phyloP scores from a whole-genome alignment of 805 yeast genomes.

The Lipomyces starkeyi region DNA sequence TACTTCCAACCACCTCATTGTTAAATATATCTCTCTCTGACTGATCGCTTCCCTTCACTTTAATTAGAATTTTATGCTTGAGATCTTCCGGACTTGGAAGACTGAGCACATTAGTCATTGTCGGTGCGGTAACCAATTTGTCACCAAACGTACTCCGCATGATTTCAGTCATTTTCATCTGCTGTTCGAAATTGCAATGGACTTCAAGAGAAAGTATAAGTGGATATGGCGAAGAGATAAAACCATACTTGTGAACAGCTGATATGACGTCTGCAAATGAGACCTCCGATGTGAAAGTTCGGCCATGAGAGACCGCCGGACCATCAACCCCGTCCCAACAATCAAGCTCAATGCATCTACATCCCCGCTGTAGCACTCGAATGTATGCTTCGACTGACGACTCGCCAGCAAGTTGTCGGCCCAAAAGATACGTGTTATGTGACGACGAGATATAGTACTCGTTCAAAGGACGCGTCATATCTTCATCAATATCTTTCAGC shows the following conservation, averaged over 20 bases:
- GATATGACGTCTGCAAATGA: slow-evolving; percentile 70
- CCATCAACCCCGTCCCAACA: slow-evolving; percentile 78
- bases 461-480: slow-evolving; percentile 69
- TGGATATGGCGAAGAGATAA: slow-evolving; percentile 86
- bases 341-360: slow-evolving; percentile 93
- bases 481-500: slow-evolving; percentile 43
- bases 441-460: slow-evolving; percentile 92
- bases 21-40: slow-evolving; percentile 26
- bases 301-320: slow-evolving; percentile 91
- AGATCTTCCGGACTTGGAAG: slow-evolving; percentile 79
- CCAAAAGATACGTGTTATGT: slow-evolving; percentile 89
- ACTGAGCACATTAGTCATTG: slow-evolving; percentile 42
- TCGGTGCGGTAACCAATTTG: slow-evolving; percentile 54
- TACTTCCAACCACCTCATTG: slow-evolving; percentile 30
- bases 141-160: slow-evolving; percentile 67
- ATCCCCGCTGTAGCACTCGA: slow-evolving; percentile 85
- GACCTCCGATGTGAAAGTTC: slow-evolving; percentile 78
- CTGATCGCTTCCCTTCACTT: slow-evolving; percentile 66
- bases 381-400: slow-evolving; percentile 91
- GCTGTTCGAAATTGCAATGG: slow-evolving; percentile 74
- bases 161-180: slow-evolving; percentile 59
- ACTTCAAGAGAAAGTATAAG: slow-evolving; percentile 84
- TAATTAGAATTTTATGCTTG: slow-evolving; percentile 73
- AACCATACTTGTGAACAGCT: slow-evolving; percentile 82
- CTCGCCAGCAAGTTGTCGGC: slow-evolving; percentile 84